phyloP scores from a whole-genome alignment of 352 stramenopile genomes.

The Globisporangium yorkense region DNA sequence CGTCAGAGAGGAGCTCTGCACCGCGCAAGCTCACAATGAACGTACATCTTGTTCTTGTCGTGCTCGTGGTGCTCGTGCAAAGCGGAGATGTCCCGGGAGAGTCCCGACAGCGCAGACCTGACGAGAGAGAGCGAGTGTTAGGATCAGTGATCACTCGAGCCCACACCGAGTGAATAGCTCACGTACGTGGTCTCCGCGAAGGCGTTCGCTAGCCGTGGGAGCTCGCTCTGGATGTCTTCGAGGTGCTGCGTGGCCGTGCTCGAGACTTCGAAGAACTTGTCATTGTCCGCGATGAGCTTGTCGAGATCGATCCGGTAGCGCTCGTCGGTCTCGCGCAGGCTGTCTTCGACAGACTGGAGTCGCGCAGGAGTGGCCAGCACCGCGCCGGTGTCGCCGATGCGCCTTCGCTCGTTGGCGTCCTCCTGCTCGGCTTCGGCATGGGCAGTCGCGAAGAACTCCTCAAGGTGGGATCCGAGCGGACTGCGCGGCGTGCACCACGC shows the following conservation, averaged over 20 bases:
- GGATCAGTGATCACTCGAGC: background rate
- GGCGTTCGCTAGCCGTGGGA: slow-evolving; percentile 27
- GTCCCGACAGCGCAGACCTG: slow-evolving; percentile 25
- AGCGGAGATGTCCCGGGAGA: slow-evolving; percentile 39
- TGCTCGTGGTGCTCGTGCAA: slow-evolving; percentile 38
- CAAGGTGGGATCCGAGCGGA: slow-evolving; percentile 21
- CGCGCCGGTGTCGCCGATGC: slow-evolving; percentile 1
- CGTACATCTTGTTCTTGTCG: slow-evolving; percentile 32
- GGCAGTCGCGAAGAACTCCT: slow-evolving; percentile 28
- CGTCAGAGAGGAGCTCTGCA: background rate
- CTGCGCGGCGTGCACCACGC: slow-evolving; percentile 60
- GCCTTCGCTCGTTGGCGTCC: background rate
- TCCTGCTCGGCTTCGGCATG: background rate
- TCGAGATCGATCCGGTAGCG: slow-evolving; percentile 50
- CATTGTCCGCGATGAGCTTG: slow-evolving; percentile 28
- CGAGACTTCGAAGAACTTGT: slow-evolving; percentile 64
- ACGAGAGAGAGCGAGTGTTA: background rate
- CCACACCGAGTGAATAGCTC: background rate
- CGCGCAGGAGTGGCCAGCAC: slow-evolving; percentile 22
- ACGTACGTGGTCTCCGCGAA: slow-evolving; percentile 38
- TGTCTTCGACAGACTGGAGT: slow-evolving; percentile 41
- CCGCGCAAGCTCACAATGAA: background rate
- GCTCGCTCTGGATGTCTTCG: slow-evolving; percentile 39
- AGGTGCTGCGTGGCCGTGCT: slow-evolving; percentile 43
- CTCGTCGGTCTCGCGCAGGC: slow-evolving; percentile 30